Evolutionary conservation across 2,329 filamentous ascomycete species (phyloP).

Genomic region (Dryadomyces quercus-mongolicae): DNA sequence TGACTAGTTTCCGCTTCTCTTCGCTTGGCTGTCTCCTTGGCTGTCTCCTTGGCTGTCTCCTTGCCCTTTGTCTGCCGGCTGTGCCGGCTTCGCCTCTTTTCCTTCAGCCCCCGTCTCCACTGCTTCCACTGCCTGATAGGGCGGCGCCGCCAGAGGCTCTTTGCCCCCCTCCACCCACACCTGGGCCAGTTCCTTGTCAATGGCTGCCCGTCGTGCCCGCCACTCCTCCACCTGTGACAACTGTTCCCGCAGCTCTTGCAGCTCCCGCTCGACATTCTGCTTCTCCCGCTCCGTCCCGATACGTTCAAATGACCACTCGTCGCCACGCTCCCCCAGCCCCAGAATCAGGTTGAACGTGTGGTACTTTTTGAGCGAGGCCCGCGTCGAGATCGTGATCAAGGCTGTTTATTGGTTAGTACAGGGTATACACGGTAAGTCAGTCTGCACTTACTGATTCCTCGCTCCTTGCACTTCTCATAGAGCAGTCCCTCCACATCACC

Average conservation of each 20-base stretch:
- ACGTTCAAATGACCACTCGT: conserved; percentile 83
- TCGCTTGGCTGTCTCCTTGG: too few species aligned
- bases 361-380: conserved; percentile 89
- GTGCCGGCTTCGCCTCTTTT: too few species aligned
- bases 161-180: conserved; percentile 47
- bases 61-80: not conserved
- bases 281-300: conserved; percentile 93
- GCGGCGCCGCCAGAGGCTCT: conserved; percentile 34
- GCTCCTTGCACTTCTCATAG: conserved; percentile 87
- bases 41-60: too few species aligned
- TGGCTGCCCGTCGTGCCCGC: conserved; percentile 66
- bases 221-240: conserved; percentile 73
- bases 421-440: not conserved
- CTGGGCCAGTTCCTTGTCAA: conserved; percentile 65
- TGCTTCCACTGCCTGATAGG: conserved; percentile 23
- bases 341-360: conserved; percentile 85
- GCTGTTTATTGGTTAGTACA: conserved; percentile 36
- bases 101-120: not conserved
- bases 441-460: conserved; percentile 70
- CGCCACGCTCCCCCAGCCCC: conserved; percentile 67
- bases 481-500: conserved; percentile 88
- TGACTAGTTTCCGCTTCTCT: too few species aligned
- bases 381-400: conserved; percentile 88
- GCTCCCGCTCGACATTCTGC: conserved; percentile 81
- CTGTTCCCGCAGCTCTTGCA: conserved; percentile 70